Percentiles rank a stretch among this genome's conserved stretches.
These are phyloP conservation scores for Hamamelis virginiana DNA, from an alignment of 164 flowering plant species.

Conservation along the genomic window DNA sequence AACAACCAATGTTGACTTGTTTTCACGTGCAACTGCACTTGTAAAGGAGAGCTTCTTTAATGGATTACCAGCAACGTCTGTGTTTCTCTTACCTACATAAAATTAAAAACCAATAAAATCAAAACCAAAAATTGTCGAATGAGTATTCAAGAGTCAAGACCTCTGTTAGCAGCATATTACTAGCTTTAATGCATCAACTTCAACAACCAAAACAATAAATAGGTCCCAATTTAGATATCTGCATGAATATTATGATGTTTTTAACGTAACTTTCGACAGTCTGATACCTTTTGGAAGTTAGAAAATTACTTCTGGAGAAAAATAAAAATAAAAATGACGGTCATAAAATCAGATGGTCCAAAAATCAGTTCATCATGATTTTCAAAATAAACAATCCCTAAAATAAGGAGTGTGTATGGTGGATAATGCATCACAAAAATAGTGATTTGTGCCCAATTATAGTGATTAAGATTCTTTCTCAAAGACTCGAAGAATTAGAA, in stretches of 20 bases:
- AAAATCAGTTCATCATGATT: background rate
- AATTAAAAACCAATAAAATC: background rate
- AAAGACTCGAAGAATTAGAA: background rate
- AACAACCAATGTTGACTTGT: conserved; percentile 3
- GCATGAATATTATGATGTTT: too few relatives aligned
- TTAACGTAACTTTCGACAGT: too few relatives aligned
- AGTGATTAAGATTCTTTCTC: background rate
- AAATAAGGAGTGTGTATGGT: background rate
- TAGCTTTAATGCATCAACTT: too few relatives aligned
- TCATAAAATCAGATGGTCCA: too few relatives aligned
- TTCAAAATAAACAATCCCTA: background rate
- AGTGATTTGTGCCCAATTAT: background rate
- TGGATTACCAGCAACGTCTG: conserved; percentile 10
- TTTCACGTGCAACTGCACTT: conserved; percentile 11
- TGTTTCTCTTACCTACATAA: conserved; percentile 31
- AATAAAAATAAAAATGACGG: too few relatives aligned
- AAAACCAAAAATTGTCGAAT: background rate
- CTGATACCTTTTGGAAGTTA: too few relatives aligned
- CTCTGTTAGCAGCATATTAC: too few relatives aligned
- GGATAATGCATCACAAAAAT: background rate
- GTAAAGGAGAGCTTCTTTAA: conserved; percentile 15
- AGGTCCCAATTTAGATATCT: too few relatives aligned
- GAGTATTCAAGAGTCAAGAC: too few relatives aligned
- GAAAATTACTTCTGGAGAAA: too few relatives aligned
- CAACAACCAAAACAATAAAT: too few relatives aligned